Conservation (phyloP, 2,329 filamentous ascomycete species). For the Elsinoe ampelina region DNA sequence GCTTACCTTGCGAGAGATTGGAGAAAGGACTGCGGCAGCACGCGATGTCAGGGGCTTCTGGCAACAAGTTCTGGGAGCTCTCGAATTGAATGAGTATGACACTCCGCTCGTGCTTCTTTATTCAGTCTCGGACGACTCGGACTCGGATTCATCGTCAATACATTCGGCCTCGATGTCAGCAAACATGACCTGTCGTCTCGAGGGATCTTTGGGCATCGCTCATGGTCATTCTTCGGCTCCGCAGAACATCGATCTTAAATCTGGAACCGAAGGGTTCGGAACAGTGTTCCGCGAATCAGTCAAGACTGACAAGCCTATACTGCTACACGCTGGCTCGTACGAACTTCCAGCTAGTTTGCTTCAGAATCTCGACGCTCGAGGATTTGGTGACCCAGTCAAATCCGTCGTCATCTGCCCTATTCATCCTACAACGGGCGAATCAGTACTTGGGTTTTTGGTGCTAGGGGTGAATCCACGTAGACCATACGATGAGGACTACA, state of each 20-base stretch:
- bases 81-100: slow-evolving; percentile 66
- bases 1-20: slow-evolving; percentile 68
- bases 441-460: slow-evolving; percentile 67
- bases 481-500: slow-evolving; percentile 73
- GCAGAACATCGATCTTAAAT: slow-evolving; percentile 56
- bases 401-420: slow-evolving; percentile 71
- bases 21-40: slow-evolving; percentile 64
- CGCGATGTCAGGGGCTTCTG: slow-evolving; percentile 66
- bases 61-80: slow-evolving; percentile 57
- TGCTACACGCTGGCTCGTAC: slow-evolving; percentile 55
- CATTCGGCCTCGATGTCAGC: slow-evolving; percentile 57
- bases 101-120: slow-evolving; percentile 71
- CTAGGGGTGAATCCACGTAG: slow-evolving; percentile 69
- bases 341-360: slow-evolving; percentile 57
- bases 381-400: slow-evolving; percentile 60
- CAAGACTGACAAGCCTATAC: slow-evolving; percentile 54
- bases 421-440: slow-evolving; percentile 64
- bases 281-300: slow-evolving; percentile 70
- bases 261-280: slow-evolving; percentile 63
- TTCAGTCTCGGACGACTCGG: slow-evolving; percentile 60
- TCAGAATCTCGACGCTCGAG: slow-evolving; percentile 58
- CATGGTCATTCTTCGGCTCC: slow-evolving; percentile 53
- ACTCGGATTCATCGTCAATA: slow-evolving; percentile 63
- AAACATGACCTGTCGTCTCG: slow-evolving; percentile 57
- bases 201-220: slow-evolving; percentile 62